Evolutionary conservation across 1,284 basidiomycete genomes (phyloP).

Genomic region (Coniferiporia weirii): DNA sequence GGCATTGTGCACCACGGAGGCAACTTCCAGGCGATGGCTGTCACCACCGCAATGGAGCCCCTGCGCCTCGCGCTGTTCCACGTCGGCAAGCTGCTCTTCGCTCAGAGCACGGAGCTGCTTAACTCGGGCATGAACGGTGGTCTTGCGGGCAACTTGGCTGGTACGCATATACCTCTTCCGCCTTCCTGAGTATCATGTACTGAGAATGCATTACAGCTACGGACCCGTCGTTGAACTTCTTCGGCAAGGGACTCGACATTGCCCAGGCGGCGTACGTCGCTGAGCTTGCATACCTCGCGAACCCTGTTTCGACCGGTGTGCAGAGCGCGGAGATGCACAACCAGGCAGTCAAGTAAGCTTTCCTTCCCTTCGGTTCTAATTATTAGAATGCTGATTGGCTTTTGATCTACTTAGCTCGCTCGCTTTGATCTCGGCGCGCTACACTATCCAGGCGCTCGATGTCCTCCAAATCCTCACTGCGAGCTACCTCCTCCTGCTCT

Average conservation of each 20-base stretch:
- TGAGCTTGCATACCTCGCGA: conserved; percentile 79
- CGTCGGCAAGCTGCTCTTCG: conserved; percentile 79
- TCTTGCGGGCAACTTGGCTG: conserved; percentile 70
- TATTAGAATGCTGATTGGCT: conserved; percentile 12
- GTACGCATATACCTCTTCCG: neutral
- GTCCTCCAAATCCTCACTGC: conserved; percentile 70
- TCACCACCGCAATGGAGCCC: conserved; percentile 87
- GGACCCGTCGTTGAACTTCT: conserved; percentile 80
- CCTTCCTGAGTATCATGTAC: neutral
- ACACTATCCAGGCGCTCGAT: conserved; percentile 71
- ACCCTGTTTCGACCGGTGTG: conserved; percentile 80
- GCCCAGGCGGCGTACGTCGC: conserved; percentile 75
- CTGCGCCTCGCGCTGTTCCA: conserved; percentile 77
- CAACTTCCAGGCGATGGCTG: conserved; percentile 84
- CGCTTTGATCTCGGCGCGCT: conserved; percentile 74
- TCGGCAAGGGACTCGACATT: conserved; percentile 83
- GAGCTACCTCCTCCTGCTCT: conserved; percentile 71
- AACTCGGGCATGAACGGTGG: conserved; percentile 82
- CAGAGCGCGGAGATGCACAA: conserved; percentile 88
- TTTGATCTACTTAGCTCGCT: conserved; percentile 50
- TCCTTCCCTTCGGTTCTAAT: neutral
- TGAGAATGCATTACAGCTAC: conserved; percentile 37
- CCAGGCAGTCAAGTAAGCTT: conserved; percentile 73
- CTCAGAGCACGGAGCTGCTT: conserved; percentile 78
- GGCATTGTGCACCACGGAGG: conserved; percentile 76